phyloP scores from a whole-genome alignment of 345 rosid genomes.

The Populus nigra region DNA sequence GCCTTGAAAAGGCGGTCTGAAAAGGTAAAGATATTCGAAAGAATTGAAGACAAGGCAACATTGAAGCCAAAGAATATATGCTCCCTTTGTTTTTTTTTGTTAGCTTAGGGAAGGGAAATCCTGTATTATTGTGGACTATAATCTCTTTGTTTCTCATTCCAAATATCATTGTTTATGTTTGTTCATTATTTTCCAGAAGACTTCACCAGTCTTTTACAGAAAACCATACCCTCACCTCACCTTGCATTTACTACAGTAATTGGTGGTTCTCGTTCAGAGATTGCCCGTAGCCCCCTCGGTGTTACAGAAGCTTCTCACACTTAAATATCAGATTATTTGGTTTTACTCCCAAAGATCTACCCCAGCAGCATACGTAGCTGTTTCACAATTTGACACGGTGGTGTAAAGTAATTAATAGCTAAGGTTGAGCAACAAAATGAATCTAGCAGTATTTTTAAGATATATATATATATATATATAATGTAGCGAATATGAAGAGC shows the following conservation, averaged over 20 bases:
- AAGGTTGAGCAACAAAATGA: too few species aligned
- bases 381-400: not conserved
- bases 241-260: not conserved
- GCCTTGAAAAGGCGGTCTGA: slow-evolving; percentile 21
- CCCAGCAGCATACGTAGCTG: not conserved
- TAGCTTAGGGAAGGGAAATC: not conserved
- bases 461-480: rapidly evolving
- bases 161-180: not conserved
- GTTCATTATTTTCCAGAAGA: not conserved
- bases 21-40: slow-evolving; percentile 14
- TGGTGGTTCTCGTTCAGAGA: not conserved
- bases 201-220: not conserved
- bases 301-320: not conserved
- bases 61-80: slow-evolving; percentile 19
- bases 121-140: slow-evolving; percentile 8
- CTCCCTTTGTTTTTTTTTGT: not conserved
- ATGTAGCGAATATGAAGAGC: rapidly evolving
- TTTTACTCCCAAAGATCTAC: not conserved
- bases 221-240: not conserved
- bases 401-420: not conserved
- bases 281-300: not conserved
- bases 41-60: slow-evolving; percentile 17
- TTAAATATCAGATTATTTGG: not conserved
- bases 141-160: slow-evolving; percentile 7
- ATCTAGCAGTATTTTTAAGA: rapidly evolving